These are phyloP conservation scores for Colletotrichum tropicicola DNA, from an alignment of 2,329 filamentous ascomycete genomes.

Conservation along the genomic window DNA sequence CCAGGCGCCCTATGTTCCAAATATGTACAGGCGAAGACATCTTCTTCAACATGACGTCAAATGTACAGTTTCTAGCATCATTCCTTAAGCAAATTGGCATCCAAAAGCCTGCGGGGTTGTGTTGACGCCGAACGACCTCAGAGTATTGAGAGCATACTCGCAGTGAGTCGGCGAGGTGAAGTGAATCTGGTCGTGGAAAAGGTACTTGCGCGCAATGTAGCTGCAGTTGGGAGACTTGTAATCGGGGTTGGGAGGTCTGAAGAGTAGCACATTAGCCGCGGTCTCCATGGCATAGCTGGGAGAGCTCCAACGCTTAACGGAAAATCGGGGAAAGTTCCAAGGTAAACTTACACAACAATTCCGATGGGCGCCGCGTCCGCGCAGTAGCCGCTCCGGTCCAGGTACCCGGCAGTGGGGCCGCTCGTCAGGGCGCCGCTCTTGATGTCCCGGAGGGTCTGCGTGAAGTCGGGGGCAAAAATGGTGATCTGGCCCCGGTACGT, in stretches of 20 bases:
- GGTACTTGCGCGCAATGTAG: conserved; percentile 8
- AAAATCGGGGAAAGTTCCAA: too few relatives aligned
- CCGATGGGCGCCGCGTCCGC: neutral
- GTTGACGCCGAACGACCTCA: neutral
- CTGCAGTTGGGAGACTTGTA: neutral
- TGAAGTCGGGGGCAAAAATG: conserved; percentile 10
- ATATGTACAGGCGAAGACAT: too few relatives aligned
- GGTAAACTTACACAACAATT: neutral
- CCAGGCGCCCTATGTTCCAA: too few relatives aligned
- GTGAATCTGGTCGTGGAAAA: conserved; percentile 11
- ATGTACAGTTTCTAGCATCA: neutral
- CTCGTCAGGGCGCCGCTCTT: conserved; percentile 1
- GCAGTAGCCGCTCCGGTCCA: neutral
- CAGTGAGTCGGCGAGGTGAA: conserved; percentile 13
- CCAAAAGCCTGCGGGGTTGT: neutral
- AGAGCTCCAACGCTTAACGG: neutral
- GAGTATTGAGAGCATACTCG: conserved; percentile 8
- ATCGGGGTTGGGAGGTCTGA: neutral
- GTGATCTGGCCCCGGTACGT: conserved; percentile 5
- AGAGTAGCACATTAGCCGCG: too few relatives aligned
- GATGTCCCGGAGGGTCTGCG: conserved; percentile 7
- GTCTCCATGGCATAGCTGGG: too few relatives aligned
- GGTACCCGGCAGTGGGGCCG: neutral
- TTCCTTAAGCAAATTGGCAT: conserved; percentile 1
- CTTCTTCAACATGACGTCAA: neutral